These are phyloP conservation scores for Xylaria bambusicola DNA, from an alignment of 495 filamentous ascomycete genomes.

Conservation along the genomic window DNA sequence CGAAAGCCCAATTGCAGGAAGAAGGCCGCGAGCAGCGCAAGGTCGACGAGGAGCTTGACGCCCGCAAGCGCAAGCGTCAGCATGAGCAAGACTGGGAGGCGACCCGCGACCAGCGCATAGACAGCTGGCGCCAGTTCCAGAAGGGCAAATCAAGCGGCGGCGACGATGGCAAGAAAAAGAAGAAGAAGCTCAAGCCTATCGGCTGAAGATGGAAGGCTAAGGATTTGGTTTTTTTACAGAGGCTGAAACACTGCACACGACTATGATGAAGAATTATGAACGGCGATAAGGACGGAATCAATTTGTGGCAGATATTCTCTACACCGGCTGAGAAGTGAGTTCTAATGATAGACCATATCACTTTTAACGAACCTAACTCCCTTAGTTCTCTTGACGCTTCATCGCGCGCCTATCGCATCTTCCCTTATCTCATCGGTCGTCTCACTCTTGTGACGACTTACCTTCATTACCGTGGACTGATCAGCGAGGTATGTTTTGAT, in stretches of 20 bases:
- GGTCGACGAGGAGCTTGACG: conserved; percentile 82
- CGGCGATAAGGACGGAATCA: background rate
- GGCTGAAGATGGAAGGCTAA: no score
- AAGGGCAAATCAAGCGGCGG: conserved; percentile 60
- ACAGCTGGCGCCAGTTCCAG: conserved; percentile 91
- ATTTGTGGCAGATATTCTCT: conserved; percentile 7
- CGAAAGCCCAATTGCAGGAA: conserved; percentile 94
- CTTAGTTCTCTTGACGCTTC: conserved; percentile 28
- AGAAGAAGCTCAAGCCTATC: conserved; percentile 74
- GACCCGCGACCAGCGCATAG: conserved; percentile 86
- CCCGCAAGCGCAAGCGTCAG: conserved; percentile 88
- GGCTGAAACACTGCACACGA: background rate
- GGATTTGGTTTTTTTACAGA: no score
- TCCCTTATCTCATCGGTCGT: background rate
- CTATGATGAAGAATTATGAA: background rate
- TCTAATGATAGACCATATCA: conserved; percentile 35
- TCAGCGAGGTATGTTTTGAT: conserved; percentile 13
- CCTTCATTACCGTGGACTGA: background rate
- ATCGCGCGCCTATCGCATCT: conserved; percentile 13
- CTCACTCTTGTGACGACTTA: conserved; percentile 5
- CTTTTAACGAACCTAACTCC: conserved; percentile 36
- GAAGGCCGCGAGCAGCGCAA: conserved; percentile 89
- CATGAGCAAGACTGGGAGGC: conserved; percentile 93
- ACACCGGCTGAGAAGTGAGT: conserved; percentile 32
- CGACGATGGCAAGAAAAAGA: conserved; percentile 88